phyloP scores from a whole-genome alignment of 169 alveolate genomes.

The Condylostoma magnum region DNA sequence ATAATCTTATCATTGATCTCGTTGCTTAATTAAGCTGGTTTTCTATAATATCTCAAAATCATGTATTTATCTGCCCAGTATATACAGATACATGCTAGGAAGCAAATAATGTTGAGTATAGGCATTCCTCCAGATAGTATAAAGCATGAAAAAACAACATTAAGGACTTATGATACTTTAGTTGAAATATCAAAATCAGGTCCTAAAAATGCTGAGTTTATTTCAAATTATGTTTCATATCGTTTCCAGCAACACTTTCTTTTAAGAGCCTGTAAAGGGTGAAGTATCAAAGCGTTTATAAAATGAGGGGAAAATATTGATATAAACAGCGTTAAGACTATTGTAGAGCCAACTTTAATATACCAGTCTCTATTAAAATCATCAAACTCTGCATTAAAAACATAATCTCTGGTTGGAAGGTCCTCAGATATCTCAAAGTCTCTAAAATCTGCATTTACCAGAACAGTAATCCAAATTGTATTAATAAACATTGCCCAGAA shows the following conservation, averaged over 20 bases:
- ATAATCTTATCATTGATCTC: constrained; percentile 20
- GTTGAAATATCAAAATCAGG: constrained; percentile 42
- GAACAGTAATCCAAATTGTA: constrained; percentile 29
- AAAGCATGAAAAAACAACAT: constrained; percentile 17
- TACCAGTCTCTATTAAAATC: constrained; percentile 46
- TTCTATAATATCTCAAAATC: constrained; percentile 26
- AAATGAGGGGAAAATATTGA: constrained; percentile 19
- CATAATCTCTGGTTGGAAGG: constrained; percentile 22
- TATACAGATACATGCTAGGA: not conserved
- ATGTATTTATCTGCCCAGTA: constrained; percentile 50
- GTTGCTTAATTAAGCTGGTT: constrained; percentile 29
- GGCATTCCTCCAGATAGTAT: constrained; percentile 48
- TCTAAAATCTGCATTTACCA: constrained; percentile 45
- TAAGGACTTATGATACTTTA: constrained; percentile 20
- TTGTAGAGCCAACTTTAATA: constrained; percentile 32
- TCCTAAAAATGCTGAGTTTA: constrained; percentile 35
- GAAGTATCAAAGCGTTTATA: not conserved
- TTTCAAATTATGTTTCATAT: constrained; percentile 23
- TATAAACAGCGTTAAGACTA: constrained; percentile 8
- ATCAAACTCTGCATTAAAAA: constrained; percentile 10
- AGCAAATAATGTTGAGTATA: constrained; percentile 16
- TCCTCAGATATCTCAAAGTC: not conserved
- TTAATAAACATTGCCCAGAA: constrained; percentile 38
- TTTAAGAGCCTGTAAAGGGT: not conserved
- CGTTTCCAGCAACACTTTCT: not conserved